Evolutionary conservation across 345 rosid genomes (phyloP).

Genomic region (Aquilaria sinensis): DNA sequence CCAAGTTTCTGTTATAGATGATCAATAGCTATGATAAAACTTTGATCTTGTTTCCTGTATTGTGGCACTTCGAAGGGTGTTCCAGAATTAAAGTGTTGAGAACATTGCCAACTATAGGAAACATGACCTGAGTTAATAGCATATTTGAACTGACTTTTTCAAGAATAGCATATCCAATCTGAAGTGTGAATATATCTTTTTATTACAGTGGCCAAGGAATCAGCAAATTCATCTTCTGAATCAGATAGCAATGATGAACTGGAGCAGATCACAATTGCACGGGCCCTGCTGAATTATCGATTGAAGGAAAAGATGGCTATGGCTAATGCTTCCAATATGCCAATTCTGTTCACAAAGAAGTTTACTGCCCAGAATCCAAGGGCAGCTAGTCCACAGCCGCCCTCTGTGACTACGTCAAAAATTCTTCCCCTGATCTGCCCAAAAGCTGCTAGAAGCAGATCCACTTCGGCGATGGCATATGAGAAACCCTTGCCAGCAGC

Average conservation of each 20-base stretch:
- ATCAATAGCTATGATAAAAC: neutral
- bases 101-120: no score
- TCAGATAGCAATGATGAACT: constrained; percentile 80
- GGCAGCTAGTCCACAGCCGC: constrained; percentile 84
- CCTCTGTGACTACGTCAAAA: constrained; percentile 64
- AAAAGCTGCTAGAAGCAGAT: constrained; percentile 54
- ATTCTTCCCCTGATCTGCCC: constrained; percentile 90
- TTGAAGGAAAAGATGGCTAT: constrained; percentile 72
- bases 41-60: neutral
- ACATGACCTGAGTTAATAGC: no score
- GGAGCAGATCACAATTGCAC: constrained; percentile 88
- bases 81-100: no score
- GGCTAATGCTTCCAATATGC: constrained; percentile 39
- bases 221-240: constrained; percentile 59
- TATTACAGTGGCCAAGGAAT: constrained; percentile 89
- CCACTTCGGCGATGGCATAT: constrained; percentile 18
- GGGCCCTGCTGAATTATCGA: constrained; percentile 67
- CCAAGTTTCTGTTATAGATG: neutral
- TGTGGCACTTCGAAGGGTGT: neutral
- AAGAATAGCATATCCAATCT: no score
- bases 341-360: constrained; percentile 65
- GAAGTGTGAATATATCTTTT: constrained; percentile 8
- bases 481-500: constrained; percentile 20
- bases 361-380: constrained; percentile 45
- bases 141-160: no score